Evolutionary conservation across 1,139 yeast species (phyloP).

Genomic region (Magnusiomyces tetraspermus): DNA sequence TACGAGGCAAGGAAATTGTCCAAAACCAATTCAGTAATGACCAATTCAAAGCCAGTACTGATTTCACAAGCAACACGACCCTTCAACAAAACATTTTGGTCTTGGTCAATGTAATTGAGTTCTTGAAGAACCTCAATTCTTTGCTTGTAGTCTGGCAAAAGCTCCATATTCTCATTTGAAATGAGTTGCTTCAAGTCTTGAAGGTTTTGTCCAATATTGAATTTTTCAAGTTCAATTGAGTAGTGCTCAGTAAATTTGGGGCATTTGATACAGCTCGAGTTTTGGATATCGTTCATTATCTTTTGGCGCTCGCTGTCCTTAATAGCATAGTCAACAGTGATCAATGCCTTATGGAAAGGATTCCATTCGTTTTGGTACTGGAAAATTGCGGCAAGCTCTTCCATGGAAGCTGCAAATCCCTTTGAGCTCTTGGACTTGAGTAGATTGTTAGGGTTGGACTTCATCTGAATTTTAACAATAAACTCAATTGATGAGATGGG

Average conservation of each 20-base stretch:
- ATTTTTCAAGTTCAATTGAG: conserved; percentile 40
- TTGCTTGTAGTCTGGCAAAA: conserved; percentile 90
- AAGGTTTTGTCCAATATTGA: conserved; percentile 43
- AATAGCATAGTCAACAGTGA: conserved; percentile 11
- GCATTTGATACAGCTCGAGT: conserved; percentile 24
- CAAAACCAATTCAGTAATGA: conserved; percentile 54
- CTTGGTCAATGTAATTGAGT: conserved; percentile 66
- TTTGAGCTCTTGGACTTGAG: conserved; percentile 17
- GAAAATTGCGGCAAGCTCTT: conserved; percentile 37
- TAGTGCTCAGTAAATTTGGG: conserved; percentile 42
- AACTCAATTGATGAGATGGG: conserved; percentile 43
- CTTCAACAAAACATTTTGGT: conserved; percentile 71
- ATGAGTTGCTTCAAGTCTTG: conserved; percentile 49
- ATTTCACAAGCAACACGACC: conserved; percentile 97
- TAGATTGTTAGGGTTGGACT: conserved; percentile 30
- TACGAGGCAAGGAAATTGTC: conserved; percentile 89
- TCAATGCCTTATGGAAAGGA: conserved; percentile 28
- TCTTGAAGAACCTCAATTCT: conserved; percentile 66
- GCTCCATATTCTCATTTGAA: conserved; percentile 79
- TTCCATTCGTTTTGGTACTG: conserved; percentile 40
- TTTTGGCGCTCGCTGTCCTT: conserved; percentile 36
- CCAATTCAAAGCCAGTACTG: conserved; percentile 65
- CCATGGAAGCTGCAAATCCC: conserved; percentile 37
- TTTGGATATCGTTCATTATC: conserved; percentile 34
- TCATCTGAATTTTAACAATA: conserved; percentile 41